These are phyloP conservation scores for Sporisorium sorghi DNA, from an alignment of 1,284 basidiomycete genomes.

Conservation along the genomic window DNA sequence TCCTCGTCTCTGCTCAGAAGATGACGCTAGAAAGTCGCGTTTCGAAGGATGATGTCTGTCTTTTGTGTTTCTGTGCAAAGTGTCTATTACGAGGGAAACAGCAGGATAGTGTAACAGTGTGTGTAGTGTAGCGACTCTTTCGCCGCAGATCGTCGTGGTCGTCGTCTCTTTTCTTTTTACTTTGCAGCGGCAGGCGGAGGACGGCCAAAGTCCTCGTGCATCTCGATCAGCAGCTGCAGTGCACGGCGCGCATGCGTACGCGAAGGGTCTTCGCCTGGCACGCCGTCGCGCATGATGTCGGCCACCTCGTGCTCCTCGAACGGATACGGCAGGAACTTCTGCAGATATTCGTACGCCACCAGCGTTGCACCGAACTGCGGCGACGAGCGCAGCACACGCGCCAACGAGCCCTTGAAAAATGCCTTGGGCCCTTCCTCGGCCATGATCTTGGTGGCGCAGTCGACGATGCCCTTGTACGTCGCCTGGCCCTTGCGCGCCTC, in stretches of 20 bases:
- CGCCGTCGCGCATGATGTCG: slow-evolving; percentile 44
- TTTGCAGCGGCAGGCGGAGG: slow-evolving; percentile 37
- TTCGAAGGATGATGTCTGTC: no score
- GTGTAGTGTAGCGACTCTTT: not conserved
- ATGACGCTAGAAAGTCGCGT: not conserved
- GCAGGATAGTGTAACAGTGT: not conserved
- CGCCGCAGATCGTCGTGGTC: not conserved
- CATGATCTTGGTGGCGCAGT: slow-evolving; percentile 89
- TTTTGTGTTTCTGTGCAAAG: not conserved
- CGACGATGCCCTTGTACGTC: slow-evolving; percentile 87
- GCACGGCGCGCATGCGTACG: slow-evolving; percentile 53
- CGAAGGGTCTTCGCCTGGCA: slow-evolving; percentile 49
- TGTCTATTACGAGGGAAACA: slow-evolving; percentile 15
- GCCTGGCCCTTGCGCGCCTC: slow-evolving; percentile 93
- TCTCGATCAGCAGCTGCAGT: slow-evolving; percentile 52
- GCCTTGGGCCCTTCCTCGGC: slow-evolving; percentile 86
- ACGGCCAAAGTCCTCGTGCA: slow-evolving; percentile 62
- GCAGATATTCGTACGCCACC: slow-evolving; percentile 83
- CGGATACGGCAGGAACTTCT: slow-evolving; percentile 53
- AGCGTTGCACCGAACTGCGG: slow-evolving; percentile 87
- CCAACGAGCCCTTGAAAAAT: slow-evolving; percentile 94
- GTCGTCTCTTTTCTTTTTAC: not conserved
- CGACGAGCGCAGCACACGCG: slow-evolving; percentile 83
- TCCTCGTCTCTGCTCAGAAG: not conserved
- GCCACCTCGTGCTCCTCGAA: slow-evolving; percentile 49